Evolutionary conservation across 148 eudicot genomes (phyloP), one percentile per base, ranked within the genome.

Genomic region (Polygonum maritimum): DNA sequence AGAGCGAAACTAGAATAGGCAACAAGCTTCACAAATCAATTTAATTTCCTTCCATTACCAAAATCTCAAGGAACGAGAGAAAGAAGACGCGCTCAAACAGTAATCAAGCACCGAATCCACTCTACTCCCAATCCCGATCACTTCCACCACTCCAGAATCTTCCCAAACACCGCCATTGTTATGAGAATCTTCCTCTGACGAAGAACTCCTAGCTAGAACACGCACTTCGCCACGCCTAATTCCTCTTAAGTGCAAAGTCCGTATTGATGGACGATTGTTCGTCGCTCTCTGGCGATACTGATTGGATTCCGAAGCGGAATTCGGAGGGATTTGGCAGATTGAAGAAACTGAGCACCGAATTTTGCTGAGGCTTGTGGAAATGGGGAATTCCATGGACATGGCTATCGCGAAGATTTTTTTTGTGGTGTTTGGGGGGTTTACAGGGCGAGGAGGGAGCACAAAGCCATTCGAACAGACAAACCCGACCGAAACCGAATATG

Each of bases 91-190:
- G 19, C 65, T 40, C 4, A 83, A 63, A 74, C 89, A 86, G 39
- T 82, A 86, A 70, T 82, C 81, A 33, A 86, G 79, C 78, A 86
- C 75, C 33, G 85, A 72, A 55, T 86, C 85, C 49, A 78, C 85
- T 40, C 89, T 71, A 76, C 74, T 84, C 15, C 89, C 89, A 77
- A 86, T 84, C 0, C 87, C 89, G 76, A 86, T 80, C 21, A 86
- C 89, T 79, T 86, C 87, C 19, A 86, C 89, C 49, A 75, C 77
- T 15, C 79, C 74, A 65, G 79, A 82, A 57, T 82, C 79, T 2
- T 47, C 41, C 87, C 84, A 84, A 16, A 82, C 35, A 38, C 18
- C 21, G 6, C 10, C 52, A 77, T 45, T 38, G 51, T 39, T 44
- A 51, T 48, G 76, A 26, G 48, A 47, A 49, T 38, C 57, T 62